These are phyloP conservation scores for Eleusine indica DNA, from an alignment of 176 grass and related monocot genomes.

Conservation along the genomic window DNA sequence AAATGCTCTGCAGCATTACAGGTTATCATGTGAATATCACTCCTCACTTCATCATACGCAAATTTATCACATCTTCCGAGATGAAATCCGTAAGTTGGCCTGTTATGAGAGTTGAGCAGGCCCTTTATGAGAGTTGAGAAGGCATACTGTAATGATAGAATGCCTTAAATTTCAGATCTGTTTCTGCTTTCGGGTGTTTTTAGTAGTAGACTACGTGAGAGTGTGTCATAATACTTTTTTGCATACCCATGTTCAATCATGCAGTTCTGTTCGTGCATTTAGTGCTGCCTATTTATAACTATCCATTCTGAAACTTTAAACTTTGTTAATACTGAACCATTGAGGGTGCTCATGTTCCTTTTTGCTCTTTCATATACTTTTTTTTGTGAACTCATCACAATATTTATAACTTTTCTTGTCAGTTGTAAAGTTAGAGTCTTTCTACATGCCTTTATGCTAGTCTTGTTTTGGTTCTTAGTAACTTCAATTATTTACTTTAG, in stretches of 20 bases:
- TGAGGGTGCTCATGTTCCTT: not conserved
- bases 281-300: not conserved
- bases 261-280: not conserved
- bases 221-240: not conserved
- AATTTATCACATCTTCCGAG: not conserved
- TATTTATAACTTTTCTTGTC: not conserved
- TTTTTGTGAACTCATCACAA: not conserved
- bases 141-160: not conserved
- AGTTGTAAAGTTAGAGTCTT: not conserved
- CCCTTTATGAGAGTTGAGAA: not conserved
- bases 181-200: not conserved
- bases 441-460: not conserved
- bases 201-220: slow-evolving; percentile 11
- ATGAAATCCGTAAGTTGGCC: not conserved
- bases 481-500: slow-evolving; percentile 1
- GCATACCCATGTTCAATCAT: not conserved
- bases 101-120: not conserved
- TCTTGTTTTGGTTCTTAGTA: slow-evolving; percentile 8
- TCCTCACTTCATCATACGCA: not conserved
- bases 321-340: not conserved
- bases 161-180: slow-evolving; percentile 15
- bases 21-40: slow-evolving; percentile 42
- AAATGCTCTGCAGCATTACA: slow-evolving; percentile 78
- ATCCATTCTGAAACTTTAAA: not conserved
- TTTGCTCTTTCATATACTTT: not conserved